Evolutionary conservation across 192 early-diverging fungal genomes (phyloP).

Genomic region (Phycomyces blakesleeanus): DNA sequence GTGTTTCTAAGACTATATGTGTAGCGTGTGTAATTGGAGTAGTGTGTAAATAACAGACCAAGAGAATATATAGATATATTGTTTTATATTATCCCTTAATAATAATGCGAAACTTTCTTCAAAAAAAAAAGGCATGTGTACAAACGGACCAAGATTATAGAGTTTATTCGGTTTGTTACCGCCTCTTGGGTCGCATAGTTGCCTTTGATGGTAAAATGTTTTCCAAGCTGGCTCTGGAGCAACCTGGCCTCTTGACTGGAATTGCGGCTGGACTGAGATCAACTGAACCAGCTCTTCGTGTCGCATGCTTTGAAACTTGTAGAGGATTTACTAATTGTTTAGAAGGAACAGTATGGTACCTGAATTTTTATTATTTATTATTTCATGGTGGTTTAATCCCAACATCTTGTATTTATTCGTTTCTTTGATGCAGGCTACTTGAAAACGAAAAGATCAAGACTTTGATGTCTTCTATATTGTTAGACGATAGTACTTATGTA

Average conservation of each 20-base stretch:
- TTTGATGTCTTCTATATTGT: constrained; percentile 34
- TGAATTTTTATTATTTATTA: background rate
- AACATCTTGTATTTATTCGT: background rate
- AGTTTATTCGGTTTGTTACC: constrained; percentile 22
- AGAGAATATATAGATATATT: too few species aligned
- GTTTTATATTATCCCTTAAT: too few species aligned
- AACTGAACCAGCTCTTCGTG: constrained; percentile 18
- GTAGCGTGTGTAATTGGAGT: too few species aligned
- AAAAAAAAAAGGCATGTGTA: constrained; percentile 25
- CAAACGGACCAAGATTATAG: constrained; percentile 25
- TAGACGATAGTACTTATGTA: constrained; percentile 48
- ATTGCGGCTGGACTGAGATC: constrained; percentile 6
- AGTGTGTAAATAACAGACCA: too few species aligned
- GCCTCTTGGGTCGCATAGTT: constrained; percentile 22
- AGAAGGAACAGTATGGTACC: constrained; percentile 13
- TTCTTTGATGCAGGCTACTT: constrained; percentile 30
- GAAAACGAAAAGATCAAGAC: constrained; percentile 24
- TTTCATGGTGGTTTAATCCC: too few species aligned
- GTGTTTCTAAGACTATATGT: too few species aligned
- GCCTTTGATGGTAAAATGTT: constrained; percentile 1
- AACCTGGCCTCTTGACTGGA: constrained; percentile 5
- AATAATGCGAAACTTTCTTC: too few species aligned
- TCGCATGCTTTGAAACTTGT: constrained; percentile 24
- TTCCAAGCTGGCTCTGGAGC: background rate
- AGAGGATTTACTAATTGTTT: constrained; percentile 9